Percentiles rank a stretch among this genome's conserved stretches.
Evolutionary conservation across 75 land plant species (phyloP).

Genomic region (Cunninghamia lanceolata): DNA sequence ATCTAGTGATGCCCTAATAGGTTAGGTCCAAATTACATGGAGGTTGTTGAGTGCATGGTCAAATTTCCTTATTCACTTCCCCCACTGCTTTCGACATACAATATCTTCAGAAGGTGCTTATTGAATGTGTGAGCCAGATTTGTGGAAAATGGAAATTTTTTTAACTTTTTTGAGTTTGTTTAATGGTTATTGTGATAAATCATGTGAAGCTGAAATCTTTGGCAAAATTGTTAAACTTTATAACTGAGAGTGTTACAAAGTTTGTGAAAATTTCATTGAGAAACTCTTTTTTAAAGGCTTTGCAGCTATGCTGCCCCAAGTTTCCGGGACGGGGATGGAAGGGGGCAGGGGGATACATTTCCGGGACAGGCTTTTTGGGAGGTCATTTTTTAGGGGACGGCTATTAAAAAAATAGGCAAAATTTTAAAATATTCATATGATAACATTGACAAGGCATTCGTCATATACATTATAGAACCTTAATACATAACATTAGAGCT

Average conservation of each 20-base stretch:
- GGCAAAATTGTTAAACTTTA: background rate
- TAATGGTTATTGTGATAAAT: background rate
- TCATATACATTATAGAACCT: too few relatives aligned
- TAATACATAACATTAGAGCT: too few relatives aligned
- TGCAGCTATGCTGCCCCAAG: too few relatives aligned
- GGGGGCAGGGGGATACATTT: too few relatives aligned
- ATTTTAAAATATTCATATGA: too few relatives aligned
- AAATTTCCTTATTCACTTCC: background rate
- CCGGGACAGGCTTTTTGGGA: too few relatives aligned
- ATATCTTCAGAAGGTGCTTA: background rate
- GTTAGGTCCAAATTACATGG: background rate
- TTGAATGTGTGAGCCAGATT: background rate
- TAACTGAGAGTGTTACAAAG: background rate
- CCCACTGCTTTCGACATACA: background rate
- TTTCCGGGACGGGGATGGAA: too few relatives aligned
- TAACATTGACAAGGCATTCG: too few relatives aligned
- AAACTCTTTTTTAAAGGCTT: background rate
- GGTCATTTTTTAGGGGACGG: too few relatives aligned
- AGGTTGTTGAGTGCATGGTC: background rate
- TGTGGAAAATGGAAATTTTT: background rate
- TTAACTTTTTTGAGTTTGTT: background rate
- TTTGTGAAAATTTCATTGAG: background rate
- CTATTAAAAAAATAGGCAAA: too few relatives aligned
- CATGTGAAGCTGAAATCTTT: background rate
- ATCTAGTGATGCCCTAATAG: background rate